Conservation (phyloP, 148 eudicot genomes). For the Camellia japonica region DNA sequence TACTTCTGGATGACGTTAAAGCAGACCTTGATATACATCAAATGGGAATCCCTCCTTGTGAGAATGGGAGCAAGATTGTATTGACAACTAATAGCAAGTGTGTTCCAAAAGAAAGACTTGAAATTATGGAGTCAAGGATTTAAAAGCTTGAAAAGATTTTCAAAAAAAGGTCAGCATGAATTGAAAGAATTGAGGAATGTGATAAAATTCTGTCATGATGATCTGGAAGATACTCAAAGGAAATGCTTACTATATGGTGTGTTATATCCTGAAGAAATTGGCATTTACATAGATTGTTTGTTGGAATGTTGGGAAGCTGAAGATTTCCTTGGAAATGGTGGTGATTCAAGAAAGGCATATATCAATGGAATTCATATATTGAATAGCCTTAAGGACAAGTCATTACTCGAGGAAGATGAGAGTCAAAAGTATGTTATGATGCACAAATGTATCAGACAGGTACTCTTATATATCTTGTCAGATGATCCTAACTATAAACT, state of each 20-base stretch:
- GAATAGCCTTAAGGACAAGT: not conserved
- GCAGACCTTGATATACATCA: not conserved
- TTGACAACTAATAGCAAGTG: slow-evolving; percentile 17
- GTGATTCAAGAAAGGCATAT: not conserved
- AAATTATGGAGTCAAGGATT: slow-evolving; percentile 16
- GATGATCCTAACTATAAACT: not conserved
- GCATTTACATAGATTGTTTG: slow-evolving; percentile 11
- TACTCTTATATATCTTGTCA: not conserved
- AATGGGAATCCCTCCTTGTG: slow-evolving; percentile 14
- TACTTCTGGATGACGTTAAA: slow-evolving; percentile 24
- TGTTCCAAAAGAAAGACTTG: slow-evolving; percentile 3
- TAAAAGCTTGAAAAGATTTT: slow-evolving; percentile 1
- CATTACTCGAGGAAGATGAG: slow-evolving; percentile 12
- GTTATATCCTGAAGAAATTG: slow-evolving; percentile 18
- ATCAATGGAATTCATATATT: not conserved
- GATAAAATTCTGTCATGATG: slow-evolving; percentile 17
- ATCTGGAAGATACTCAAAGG: slow-evolving; percentile 6
- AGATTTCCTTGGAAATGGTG: not conserved
- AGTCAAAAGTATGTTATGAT: not conserved
- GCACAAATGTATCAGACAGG: slow-evolving; percentile 9
- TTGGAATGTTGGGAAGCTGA: slow-evolving; percentile 18
- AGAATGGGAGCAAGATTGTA: slow-evolving; percentile 16
- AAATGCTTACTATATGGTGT: slow-evolving; percentile 22
- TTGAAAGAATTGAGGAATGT: slow-evolving; percentile 3
- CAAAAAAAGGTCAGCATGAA: not conserved